Base-by-base conservation (phyloP, 106 monocot species). In the Amphibolis antarctica region DNA sequence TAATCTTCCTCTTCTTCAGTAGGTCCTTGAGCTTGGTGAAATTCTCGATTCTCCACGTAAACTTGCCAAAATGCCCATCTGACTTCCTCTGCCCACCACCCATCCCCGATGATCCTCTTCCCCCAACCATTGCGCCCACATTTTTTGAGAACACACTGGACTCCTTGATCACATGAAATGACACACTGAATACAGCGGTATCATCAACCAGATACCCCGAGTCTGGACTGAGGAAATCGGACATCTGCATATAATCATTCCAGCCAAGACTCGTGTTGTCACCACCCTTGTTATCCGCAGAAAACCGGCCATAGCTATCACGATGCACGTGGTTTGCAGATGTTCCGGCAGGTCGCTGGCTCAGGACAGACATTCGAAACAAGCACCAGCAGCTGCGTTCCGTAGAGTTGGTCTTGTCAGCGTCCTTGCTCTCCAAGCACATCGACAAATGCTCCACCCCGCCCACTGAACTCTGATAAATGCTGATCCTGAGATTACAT, bases 381-480 rank as follows among this genome's bases (percentile, higher is more conserved):
- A 94, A 75, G 72, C 88, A 86, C 93, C 93, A 94, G 75, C 93
- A 86, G 67, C 89, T 88, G 61, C 83, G 71, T 17, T 94, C 93
- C 11, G 13, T 11, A 1, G 82, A 29, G 4, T 58, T 42, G 28
- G 73, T 56, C 74, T 80, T 88, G 55, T 88, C 82, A 5, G 81
- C 75, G 46, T 94, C 93, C 78, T 94, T 94, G 75, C 93, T 94
- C 75, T 94, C 93, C n/a, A 94, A 69, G 43, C 89, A 86, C 80
- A 94, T 77, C 7, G 93, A 94, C 15, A 94, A 70, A 42, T 94
- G 78, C 28, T 94, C 89, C 1, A 60, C 69, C 4, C 77, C 89
- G 0, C 76, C 59, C 0, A 89, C 89, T 23, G 77, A 67, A 62
- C 83, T 81, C 81, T 89, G 89, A 53, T 94, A 94, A 9, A 89